These are phyloP conservation scores for Microcyclosporella mali DNA, from an alignment of 2,329 filamentous ascomycete species.

Conservation along the genomic window DNA sequence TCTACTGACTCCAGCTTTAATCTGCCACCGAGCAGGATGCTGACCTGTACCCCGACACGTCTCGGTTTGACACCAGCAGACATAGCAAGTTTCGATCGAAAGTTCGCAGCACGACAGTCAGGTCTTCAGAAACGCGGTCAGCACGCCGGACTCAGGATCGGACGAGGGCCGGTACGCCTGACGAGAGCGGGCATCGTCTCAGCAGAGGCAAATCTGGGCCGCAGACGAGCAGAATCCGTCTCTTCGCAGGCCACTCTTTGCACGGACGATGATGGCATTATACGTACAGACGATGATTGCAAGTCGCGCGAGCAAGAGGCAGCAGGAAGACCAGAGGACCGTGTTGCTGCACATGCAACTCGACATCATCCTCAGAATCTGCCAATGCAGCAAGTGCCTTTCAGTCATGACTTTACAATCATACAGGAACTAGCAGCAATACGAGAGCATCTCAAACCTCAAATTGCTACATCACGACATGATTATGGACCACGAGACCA, in stretches of 20 bases:
- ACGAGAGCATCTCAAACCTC: no score
- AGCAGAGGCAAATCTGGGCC: slow-evolving; percentile 17
- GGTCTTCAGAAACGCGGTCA: slow-evolving; percentile 4
- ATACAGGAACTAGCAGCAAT: no score
- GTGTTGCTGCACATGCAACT: not conserved
- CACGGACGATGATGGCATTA: slow-evolving; percentile 2
- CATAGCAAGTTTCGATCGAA: slow-evolving; percentile 21
- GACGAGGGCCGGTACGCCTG: slow-evolving; percentile 12
- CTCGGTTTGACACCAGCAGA: slow-evolving; percentile 27
- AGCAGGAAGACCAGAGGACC: no score
- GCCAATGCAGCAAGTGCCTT: no score
- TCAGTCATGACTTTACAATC: no score
- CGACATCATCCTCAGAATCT: not conserved
- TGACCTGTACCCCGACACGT: slow-evolving; percentile 25
- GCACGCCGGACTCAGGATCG: slow-evolving; percentile 16
- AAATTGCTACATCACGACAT: no score
- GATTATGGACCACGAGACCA: no score
- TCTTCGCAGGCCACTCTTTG: slow-evolving; percentile 15
- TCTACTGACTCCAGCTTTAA: no score
- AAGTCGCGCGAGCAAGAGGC: no score
- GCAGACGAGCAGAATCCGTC: slow-evolving; percentile 15
- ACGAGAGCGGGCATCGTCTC: slow-evolving; percentile 13
- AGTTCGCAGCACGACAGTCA: slow-evolving; percentile 16
- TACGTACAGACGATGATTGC: no score
- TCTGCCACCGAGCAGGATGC: slow-evolving; percentile 16